Percentiles rank a stretch among this genome's conserved stretches.
Conservation (phyloP, 129 eudicot species). For the Mikania micrantha region DNA sequence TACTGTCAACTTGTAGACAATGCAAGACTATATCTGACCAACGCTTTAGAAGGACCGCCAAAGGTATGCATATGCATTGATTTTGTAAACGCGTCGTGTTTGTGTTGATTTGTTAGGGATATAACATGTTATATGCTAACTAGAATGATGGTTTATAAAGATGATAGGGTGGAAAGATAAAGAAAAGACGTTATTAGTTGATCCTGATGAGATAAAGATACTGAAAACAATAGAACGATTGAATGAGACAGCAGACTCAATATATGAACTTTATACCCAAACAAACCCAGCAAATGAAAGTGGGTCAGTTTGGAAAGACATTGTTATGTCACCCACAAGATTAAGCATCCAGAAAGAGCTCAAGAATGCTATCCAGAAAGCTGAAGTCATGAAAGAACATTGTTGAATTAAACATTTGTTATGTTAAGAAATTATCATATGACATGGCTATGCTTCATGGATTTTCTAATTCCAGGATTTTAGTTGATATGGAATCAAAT, state of each 20-base stretch:
- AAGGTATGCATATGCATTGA: constrained; percentile 58
- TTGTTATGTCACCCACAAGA: constrained; percentile 88
- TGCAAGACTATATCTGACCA: constrained; percentile 77
- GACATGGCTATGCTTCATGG: not conserved
- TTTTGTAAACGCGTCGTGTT: too few relatives aligned
- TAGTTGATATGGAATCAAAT: not conserved
- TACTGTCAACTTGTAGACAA: constrained; percentile 91
- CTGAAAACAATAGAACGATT: constrained; percentile 47
- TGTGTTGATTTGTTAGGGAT: too few relatives aligned
- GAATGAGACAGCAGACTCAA: constrained; percentile 69
- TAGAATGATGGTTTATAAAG: constrained; percentile 22
- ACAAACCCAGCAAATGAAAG: constrained; percentile 45
- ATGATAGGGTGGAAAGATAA: constrained; percentile 96
- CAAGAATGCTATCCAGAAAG: constrained; percentile 63
- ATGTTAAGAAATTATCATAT: not conserved
- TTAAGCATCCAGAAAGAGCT: constrained; percentile 79
- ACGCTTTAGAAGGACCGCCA: constrained; percentile 92
- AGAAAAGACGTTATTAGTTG: constrained; percentile 81
- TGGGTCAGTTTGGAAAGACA: constrained; percentile 88
- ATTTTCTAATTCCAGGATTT: not conserved
- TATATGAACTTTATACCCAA: constrained; percentile 56
- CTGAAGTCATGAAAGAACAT: constrained; percentile 33
- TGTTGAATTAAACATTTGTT: not conserved
- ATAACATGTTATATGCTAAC: constrained; percentile 7
- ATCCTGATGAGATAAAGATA: constrained; percentile 75